These are phyloP conservation scores for Pterothamnion heteromorphum DNA, from an alignment of 31 red algal species.

Conservation along the genomic window DNA sequence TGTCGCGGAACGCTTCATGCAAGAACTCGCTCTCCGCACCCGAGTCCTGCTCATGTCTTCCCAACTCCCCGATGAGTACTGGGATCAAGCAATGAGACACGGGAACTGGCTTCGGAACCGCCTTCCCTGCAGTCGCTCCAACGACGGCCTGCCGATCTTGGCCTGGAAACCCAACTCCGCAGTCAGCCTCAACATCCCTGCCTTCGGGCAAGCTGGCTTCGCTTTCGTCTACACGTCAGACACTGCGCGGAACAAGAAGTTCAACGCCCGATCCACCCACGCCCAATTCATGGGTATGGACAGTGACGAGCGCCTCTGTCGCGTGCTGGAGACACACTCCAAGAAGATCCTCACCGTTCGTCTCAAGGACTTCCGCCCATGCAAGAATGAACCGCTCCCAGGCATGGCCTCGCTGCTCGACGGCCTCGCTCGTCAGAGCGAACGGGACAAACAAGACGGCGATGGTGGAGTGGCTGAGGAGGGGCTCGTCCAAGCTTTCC, in stretches of 20 bases:
- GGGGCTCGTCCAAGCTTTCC: not conserved
- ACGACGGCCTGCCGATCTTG: not conserved
- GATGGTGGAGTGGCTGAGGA: not conserved
- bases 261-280: not conserved
- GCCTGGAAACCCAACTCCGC: not conserved
- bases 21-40: not conserved
- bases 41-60: not conserved
- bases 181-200: not conserved
- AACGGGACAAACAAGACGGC: not conserved
- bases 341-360: not conserved
- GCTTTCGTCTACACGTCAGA: not conserved
- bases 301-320: not conserved
- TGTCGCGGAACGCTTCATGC: not conserved
- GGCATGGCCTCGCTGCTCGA: not conserved
- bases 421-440: not conserved
- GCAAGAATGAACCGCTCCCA: not conserved
- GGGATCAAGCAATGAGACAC: conserved; percentile 7
- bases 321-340: not conserved
- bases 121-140: not conserved
- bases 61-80: not conserved
- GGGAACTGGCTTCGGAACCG: conserved; percentile 21
- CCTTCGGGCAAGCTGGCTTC: not conserved
- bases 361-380: not conserved
- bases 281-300: not conserved
- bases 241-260: not conserved